These are phyloP conservation scores for Antrodiella citrinella DNA, from an alignment of 768 basidiomycete species.

Conservation along the genomic window DNA sequence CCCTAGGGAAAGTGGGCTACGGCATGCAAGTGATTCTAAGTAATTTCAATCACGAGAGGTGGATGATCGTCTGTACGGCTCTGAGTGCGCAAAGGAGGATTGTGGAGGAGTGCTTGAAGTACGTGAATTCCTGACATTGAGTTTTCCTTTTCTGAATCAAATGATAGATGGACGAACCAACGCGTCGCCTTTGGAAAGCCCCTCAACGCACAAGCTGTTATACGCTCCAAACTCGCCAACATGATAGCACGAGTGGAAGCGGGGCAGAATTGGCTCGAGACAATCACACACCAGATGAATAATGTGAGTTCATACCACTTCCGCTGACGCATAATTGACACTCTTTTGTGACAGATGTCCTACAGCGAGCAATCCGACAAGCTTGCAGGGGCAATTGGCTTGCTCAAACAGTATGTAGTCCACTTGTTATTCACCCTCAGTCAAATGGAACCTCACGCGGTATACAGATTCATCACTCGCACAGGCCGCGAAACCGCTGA, in stretches of 20 bases:
- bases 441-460: not conserved
- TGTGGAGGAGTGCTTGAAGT: constrained; percentile 87
- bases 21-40: constrained; percentile 79
- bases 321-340: constrained; percentile 6
- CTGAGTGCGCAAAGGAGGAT: constrained; percentile 70
- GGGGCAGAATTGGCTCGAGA: constrained; percentile 85
- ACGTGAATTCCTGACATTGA: constrained; percentile 4
- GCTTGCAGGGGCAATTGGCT: constrained; percentile 81
- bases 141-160: not conserved
- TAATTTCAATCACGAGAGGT: constrained; percentile 87
- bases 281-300: constrained; percentile 87
- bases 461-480: constrained; percentile 53
- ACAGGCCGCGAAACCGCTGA: constrained; percentile 58
- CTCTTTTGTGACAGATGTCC: constrained; percentile 51
- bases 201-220: constrained; percentile 73
- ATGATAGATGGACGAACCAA: constrained; percentile 74
- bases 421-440: not conserved
- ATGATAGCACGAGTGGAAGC: constrained; percentile 91
- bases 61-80: constrained; percentile 74
- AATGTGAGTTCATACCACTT: constrained; percentile 40
- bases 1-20: constrained; percentile 77
- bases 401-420: constrained; percentile 72
- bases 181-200: constrained; percentile 89
- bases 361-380: constrained; percentile 80
- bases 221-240: constrained; percentile 75